Evolutionary conservation across 2,329 filamentous ascomycete genomes (phyloP).

Genomic region (Aspergillus neotritici): DNA sequence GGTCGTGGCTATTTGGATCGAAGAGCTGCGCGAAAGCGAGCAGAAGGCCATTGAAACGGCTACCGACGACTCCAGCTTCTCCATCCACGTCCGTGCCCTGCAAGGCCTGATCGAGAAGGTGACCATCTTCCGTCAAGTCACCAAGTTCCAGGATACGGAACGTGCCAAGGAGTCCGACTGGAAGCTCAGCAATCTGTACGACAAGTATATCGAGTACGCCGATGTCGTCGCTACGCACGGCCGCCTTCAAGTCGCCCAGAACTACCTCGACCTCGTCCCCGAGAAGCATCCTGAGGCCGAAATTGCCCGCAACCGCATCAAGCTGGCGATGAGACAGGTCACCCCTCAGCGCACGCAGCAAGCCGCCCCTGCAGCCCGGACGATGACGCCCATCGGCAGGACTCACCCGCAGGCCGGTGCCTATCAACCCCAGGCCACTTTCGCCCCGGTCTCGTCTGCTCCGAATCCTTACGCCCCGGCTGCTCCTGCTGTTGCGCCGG

Average conservation of each 20-base stretch:
- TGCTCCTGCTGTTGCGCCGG: conserved; percentile 33
- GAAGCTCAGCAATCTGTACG: conserved; percentile 83
- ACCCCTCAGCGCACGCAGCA: conserved; percentile 39
- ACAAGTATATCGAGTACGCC: conserved; percentile 95
- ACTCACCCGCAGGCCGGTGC: conserved; percentile 35
- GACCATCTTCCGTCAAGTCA: conserved; percentile 89
- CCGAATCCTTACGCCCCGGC: conserved; percentile 37
- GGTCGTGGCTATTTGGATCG: conserved; percentile 89
- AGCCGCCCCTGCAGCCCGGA: conserved; percentile 36
- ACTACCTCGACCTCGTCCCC: conserved; percentile 84
- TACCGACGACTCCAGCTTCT: conserved; percentile 74
- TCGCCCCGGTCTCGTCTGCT: conserved; percentile 27
- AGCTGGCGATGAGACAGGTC: conserved; percentile 68
- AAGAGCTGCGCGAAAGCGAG: conserved; percentile 81
- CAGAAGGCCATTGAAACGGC: conserved; percentile 64
- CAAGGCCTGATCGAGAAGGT: conserved; percentile 98
- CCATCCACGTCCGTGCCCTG: conserved; percentile 78
- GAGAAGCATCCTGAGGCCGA: conserved; percentile 79
- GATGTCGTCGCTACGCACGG: conserved; percentile 90
- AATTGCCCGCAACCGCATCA: conserved; percentile 76
- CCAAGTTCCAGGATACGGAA: conserved; percentile 81
- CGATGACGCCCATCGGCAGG: conserved; percentile 30
- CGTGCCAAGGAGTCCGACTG: conserved; percentile 66
- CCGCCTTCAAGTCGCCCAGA: conserved; percentile 77
- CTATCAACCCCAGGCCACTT: conserved; percentile 33